Conservation (phyloP, 1,139 yeast species). For the Taphrina communis region DNA sequence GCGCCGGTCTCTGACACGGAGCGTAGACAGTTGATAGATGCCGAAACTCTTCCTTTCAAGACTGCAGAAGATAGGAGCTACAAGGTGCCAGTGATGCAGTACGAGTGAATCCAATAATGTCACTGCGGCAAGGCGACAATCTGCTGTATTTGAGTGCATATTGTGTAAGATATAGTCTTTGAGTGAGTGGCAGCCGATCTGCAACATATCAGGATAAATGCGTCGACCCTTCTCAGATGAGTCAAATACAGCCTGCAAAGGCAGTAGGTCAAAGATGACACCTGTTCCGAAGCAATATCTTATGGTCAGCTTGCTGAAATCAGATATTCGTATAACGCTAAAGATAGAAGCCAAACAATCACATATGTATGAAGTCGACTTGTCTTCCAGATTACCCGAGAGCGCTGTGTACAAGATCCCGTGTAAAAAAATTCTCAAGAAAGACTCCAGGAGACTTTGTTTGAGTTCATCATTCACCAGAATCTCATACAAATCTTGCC, state of each 20-base stretch:
- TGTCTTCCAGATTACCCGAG: not conserved
- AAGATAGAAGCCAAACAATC: not conserved
- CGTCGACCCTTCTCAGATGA: no score
- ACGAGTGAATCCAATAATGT: constrained; percentile 43
- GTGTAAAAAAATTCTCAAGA: constrained; percentile 48
- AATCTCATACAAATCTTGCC: constrained; percentile 50
- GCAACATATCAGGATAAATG: not conserved
- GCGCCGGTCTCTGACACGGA: no score
- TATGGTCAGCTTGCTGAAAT: not conserved
- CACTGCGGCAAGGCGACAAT: constrained; percentile 47
- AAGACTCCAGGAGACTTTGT: constrained; percentile 47
- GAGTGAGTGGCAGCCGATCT: not conserved
- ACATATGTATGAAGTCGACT: not conserved
- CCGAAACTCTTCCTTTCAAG: no score
- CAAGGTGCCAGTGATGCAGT: constrained; percentile 15
- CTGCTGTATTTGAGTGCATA: constrained; percentile 47
- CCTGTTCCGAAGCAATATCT: not conserved
- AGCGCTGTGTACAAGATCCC: not conserved
- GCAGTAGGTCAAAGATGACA: not conserved
- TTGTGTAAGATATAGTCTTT: not conserved
- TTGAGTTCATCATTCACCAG: constrained; percentile 46
- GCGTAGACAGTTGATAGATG: no score
- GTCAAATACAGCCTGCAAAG: not conserved
- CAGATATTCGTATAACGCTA: not conserved
- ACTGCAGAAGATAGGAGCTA: not conserved